A percentile compares a stretch with the other conserved stretches of the same genome.
Conservation (phyloP, 2,329 filamentous ascomycete species). For the Myriangium duriaei region DNA sequence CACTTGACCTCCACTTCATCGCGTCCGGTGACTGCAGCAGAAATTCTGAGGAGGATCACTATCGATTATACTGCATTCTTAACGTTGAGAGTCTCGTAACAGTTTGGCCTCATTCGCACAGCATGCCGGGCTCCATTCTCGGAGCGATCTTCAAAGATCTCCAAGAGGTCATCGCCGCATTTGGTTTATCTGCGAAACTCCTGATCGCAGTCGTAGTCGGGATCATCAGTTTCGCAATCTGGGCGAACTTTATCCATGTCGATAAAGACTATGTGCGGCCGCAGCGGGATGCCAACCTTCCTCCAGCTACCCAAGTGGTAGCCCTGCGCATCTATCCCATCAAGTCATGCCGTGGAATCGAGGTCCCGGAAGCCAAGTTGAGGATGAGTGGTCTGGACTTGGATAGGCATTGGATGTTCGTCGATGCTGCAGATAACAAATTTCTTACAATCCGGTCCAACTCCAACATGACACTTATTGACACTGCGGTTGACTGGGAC, state of each 20-base stretch:
- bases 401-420: constrained; percentile 56
- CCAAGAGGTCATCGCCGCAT: too few relatives aligned
- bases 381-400: constrained; percentile 46
- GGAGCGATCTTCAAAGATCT: too few relatives aligned
- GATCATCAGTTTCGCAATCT: constrained; percentile 16
- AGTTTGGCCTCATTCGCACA: too few relatives aligned
- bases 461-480: constrained; percentile 50
- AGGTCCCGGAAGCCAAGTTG: constrained; percentile 39
- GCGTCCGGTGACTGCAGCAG: too few relatives aligned
- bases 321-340: constrained; percentile 49
- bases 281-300: constrained; percentile 19
- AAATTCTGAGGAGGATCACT: too few relatives aligned
- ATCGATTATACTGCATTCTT: too few relatives aligned
- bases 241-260: constrained; percentile 16
- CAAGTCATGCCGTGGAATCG: constrained; percentile 53
- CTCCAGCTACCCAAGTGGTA: constrained; percentile 30
- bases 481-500: constrained; percentile 36
- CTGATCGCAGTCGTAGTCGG: constrained; percentile 17
- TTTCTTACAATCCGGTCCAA: constrained; percentile 52
- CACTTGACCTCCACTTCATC: too few relatives aligned
- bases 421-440: constrained; percentile 38
- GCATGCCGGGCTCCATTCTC: too few relatives aligned
- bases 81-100: too few relatives aligned
- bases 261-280: constrained; percentile 14
- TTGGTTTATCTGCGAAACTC: constrained; percentile 14